Conservation (phyloP, 2,329 filamentous ascomycete species). For the Aureobasidium sp. region DNA sequence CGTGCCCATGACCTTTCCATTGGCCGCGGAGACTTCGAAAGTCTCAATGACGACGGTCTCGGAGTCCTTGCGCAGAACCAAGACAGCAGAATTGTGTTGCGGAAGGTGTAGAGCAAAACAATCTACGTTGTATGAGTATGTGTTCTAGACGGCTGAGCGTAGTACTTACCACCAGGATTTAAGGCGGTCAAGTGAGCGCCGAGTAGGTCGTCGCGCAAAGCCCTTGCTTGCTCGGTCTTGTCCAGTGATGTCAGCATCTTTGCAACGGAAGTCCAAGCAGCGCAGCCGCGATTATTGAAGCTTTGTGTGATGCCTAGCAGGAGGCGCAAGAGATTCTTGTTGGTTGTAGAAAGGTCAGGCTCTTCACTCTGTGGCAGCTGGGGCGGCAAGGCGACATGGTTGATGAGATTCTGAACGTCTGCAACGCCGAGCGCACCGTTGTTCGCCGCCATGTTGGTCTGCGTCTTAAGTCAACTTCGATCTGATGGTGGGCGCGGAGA, state of each 20-base stretch:
- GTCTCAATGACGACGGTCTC: conserved; percentile 44
- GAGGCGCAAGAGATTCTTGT: not conserved
- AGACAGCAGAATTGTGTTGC: conserved; percentile 5
- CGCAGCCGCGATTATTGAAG: not conserved
- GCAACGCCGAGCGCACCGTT: not conserved
- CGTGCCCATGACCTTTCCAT: conserved; percentile 44
- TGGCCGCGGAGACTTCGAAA: conserved; percentile 51
- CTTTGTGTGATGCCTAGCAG: not conserved
- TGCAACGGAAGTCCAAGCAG: not conserved
- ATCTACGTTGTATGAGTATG: not conserved
- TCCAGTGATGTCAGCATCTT: not conserved
- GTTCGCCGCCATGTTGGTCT: not conserved
- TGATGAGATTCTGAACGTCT: not conserved
- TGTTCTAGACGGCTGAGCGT: accelerated
- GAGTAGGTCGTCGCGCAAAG: not conserved
- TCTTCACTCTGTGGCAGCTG: conserved; percentile 5
- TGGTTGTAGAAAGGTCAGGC: not conserved
- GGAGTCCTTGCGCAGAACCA: conserved; percentile 10
- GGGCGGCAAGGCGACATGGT: conserved; percentile 11
- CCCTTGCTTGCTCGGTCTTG: not conserved
- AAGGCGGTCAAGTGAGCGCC: not conserved
- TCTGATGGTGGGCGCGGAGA: not conserved
- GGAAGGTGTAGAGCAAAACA: not conserved
- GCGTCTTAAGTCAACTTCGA: not conserved
- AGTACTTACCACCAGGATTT: not conserved